phyloP scores from a whole-genome alignment of 1,284 basidiomycete species.

The Ceratorhiza oryzae-sativae region DNA sequence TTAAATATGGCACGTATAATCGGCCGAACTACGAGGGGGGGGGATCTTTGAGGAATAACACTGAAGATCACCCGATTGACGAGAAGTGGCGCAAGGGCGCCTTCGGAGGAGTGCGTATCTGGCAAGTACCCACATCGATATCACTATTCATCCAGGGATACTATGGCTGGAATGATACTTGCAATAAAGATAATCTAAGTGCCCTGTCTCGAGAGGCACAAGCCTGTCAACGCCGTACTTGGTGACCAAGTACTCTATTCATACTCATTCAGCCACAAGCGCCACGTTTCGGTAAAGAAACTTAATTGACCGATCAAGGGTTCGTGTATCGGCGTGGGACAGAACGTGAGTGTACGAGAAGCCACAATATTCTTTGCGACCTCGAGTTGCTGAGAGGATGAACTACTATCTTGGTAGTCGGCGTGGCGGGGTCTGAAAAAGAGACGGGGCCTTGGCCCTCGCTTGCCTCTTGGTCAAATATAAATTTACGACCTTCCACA shows the following conservation, averaged over 20 bases:
- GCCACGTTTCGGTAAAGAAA: not conserved
- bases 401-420: constrained; percentile 48
- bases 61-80: constrained; percentile 38
- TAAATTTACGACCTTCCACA: no score
- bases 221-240: constrained; percentile 40
- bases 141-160: not conserved
- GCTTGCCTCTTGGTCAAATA: no score
- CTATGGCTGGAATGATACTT: not conserved
- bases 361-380: constrained; percentile 62
- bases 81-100: constrained; percentile 38
- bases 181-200: constrained; percentile 42
- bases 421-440: not conserved
- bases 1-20: constrained; percentile 33
- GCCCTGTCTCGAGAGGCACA: constrained; percentile 32
- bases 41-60: constrained; percentile 24
- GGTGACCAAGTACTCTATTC: constrained; percentile 39
- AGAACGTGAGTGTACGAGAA: constrained; percentile 53
- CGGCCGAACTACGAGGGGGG: constrained; percentile 39
- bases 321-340: not conserved
- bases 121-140: not conserved
- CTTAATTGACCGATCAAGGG: constrained; percentile 40
- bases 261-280: not conserved
- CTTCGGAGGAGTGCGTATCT: constrained; percentile 43
- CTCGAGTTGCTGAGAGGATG: constrained; percentile 63
- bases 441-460: not conserved